phyloP scores from a whole-genome alignment of 257 asterid genomes.

The Petunia axillaris region DNA sequence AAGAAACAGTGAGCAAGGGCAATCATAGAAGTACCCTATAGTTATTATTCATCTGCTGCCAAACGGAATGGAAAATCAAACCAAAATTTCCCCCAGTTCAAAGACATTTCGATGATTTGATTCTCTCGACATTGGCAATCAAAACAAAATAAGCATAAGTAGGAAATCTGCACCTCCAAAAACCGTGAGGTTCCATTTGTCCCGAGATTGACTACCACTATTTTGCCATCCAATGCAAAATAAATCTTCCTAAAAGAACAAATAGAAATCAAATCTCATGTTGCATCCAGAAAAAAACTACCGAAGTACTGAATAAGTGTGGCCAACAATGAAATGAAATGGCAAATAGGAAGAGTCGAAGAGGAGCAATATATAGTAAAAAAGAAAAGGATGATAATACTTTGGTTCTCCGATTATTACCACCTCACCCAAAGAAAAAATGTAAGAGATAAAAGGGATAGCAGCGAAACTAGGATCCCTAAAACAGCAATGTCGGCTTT shows the following conservation, averaged over 20 bases:
- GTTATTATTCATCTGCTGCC: slow-evolving; percentile 6
- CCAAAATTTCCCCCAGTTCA: slow-evolving; percentile 15
- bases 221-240: slow-evolving; percentile 98
- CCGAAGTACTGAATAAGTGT: not conserved
- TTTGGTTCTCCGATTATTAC: not conserved
- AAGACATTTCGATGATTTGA: not conserved
- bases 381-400: not conserved
- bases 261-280: not conserved
- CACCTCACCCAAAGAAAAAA: not conserved
- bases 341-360: not conserved
- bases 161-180: slow-evolving; percentile 72
- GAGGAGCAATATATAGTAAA: not conserved
- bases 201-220: slow-evolving; percentile 72
- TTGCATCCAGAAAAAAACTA: slow-evolving; percentile 1
- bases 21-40: not conserved
- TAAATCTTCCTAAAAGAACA: slow-evolving; percentile 69
- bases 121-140: not conserved
- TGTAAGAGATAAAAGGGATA: not conserved
- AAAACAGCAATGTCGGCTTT: slow-evolving; percentile 3
- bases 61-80: slow-evolving; percentile 1
- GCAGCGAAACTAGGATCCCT: not conserved
- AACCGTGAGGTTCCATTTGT: slow-evolving; percentile 75
- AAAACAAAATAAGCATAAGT: slow-evolving; percentile 15
- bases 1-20: not conserved
- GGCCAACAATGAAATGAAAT: slow-evolving; percentile 20